These are phyloP conservation scores for Paraphaeosphaeria sporulosa DNA, from an alignment of 2,329 filamentous ascomycete genomes.

Conservation along the genomic window DNA sequence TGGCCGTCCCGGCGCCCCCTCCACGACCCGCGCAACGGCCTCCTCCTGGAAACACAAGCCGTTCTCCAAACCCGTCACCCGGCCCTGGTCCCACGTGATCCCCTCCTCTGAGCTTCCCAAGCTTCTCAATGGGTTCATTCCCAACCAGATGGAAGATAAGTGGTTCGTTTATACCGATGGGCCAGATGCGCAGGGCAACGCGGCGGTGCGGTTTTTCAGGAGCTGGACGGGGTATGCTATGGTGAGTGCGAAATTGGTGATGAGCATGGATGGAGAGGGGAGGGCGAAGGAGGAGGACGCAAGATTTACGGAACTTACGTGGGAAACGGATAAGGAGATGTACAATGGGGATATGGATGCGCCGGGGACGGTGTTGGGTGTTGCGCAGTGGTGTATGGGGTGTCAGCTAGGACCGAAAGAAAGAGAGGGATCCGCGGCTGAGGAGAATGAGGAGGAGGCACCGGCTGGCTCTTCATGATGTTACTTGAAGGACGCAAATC, in stretches of 20 bases:
- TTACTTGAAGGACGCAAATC: no score
- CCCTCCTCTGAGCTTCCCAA: background rate
- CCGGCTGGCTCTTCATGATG: no score
- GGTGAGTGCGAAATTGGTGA: background rate
- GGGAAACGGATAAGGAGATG: slow-evolving; percentile 2
- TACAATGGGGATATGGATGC: background rate
- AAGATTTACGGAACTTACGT: slow-evolving; percentile 1
- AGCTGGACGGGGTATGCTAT: background rate
- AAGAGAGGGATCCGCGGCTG: no score
- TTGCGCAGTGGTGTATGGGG: background rate
- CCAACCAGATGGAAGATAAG: slow-evolving; percentile 8
- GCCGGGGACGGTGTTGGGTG: background rate
- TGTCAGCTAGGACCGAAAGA: background rate
- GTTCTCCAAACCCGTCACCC: slow-evolving; percentile 2
- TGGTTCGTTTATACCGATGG: slow-evolving; percentile 14
- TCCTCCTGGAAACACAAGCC: background rate
- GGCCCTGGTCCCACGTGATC: background rate
- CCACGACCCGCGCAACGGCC: background rate
- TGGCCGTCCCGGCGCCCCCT: background rate
- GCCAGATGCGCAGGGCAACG: slow-evolving; percentile 7
- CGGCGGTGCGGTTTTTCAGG: background rate
- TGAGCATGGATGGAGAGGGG: background rate
- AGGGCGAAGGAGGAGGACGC: background rate
- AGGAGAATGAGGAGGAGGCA: no score
- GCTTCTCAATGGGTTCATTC: background rate